Evolutionary conservation across 768 basidiomycete species (phyloP).

Genomic region (Mycena vitilis): DNA sequence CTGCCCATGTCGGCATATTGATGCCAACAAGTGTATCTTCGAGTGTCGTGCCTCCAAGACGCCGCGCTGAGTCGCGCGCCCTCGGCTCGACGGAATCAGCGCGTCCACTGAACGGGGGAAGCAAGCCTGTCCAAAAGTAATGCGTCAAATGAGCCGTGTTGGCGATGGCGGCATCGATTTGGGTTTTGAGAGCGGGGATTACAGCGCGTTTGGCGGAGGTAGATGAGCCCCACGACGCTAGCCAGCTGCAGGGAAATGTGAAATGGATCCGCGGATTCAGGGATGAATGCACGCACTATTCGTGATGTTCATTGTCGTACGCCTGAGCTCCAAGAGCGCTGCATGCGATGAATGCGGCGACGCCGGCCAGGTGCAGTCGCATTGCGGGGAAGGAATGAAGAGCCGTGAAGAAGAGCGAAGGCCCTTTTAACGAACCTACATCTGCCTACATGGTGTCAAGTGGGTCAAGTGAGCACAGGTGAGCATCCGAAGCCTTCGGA

Average conservation of each 20-base stretch:
- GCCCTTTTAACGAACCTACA: no score
- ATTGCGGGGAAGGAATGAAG: background rate
- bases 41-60: constrained; percentile 17
- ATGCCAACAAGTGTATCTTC: constrained; percentile 13
- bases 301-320: constrained; percentile 8
- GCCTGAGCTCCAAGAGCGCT: background rate
- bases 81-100: constrained; percentile 14
- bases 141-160: constrained; percentile 1
- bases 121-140: constrained; percentile 18
- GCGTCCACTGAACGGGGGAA: constrained; percentile 16
- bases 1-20: background rate
- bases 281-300: background rate
- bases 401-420: no score
- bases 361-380: background rate
- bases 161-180: constrained; percentile 15
- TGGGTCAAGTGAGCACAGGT: no score
- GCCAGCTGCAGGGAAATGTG: background rate
- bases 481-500: no score
- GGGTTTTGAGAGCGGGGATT: background rate
- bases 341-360: background rate
- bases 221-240: background rate
- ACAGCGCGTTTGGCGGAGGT: constrained; percentile 6
- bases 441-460: no score
- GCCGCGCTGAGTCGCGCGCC: constrained; percentile 8
- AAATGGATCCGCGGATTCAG: background rate